phyloP scores from a whole-genome alignment of 306 rosid genomes.

The Macrotyloma uniflorum region DNA sequence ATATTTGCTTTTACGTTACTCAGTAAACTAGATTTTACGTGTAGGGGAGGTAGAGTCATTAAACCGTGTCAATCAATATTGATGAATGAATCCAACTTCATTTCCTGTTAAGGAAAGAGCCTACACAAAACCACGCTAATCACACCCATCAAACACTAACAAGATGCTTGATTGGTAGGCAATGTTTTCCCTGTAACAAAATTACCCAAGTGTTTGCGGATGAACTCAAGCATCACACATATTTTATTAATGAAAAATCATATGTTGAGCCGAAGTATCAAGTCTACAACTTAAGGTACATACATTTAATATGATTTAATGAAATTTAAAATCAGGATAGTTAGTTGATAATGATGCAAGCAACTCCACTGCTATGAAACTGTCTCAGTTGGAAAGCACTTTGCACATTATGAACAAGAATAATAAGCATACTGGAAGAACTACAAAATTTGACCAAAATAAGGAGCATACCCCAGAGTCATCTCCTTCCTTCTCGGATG shows the following conservation, averaged over 20 bases:
- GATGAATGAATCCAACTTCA: slow-evolving; percentile 19
- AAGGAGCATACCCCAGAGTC: slow-evolving; percentile 63
- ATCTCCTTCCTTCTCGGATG: slow-evolving; percentile 71
- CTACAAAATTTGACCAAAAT: neutral
- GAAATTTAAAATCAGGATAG: neutral
- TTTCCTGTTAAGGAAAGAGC: slow-evolving; percentile 18
- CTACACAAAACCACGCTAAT: slow-evolving; percentile 26
- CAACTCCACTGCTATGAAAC: slow-evolving; percentile 7
- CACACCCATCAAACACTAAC: slow-evolving; percentile 25
- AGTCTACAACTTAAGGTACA: slow-evolving; percentile 1
- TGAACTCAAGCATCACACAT: slow-evolving; percentile 18
- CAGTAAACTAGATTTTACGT: neutral
- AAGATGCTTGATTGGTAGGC: slow-evolving; percentile 13
- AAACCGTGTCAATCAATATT: slow-evolving; percentile 13
- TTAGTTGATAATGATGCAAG: slow-evolving; percentile 12
- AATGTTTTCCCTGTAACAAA: slow-evolving; percentile 1
- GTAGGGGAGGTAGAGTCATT: neutral
- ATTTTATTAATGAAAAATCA: slow-evolving; percentile 18
- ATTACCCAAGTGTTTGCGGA: neutral
- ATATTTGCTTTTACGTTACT: neutral
- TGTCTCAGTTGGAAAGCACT: slow-evolving; percentile 7
- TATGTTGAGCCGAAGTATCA: slow-evolving; percentile 1
- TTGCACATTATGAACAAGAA: slow-evolving; percentile 12
- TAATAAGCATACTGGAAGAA: slow-evolving; percentile 6
- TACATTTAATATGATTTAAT: neutral